Percentiles rank a stretch among this genome's conserved stretches.
Evolutionary conservation across 2,329 filamentous ascomycete species (phyloP).

Genomic region (Xylaria sp.): DNA sequence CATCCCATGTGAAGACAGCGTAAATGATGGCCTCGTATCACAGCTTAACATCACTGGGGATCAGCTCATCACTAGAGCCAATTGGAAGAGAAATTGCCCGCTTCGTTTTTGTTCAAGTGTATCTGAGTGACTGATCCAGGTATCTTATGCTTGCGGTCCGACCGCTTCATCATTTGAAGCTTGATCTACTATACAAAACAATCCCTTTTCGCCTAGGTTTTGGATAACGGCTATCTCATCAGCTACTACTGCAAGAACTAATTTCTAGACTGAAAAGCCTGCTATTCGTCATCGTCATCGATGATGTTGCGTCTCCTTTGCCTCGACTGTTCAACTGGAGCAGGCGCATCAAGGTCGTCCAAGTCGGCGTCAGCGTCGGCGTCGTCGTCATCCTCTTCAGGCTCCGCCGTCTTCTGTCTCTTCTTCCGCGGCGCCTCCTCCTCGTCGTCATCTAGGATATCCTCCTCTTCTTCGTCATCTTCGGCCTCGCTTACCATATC

Average conservation of each 20-base stretch:
- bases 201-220: background rate
- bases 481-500: slow-evolving; percentile 62
- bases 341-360: slow-evolving; percentile 53
- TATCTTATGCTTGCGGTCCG: background rate
- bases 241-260: background rate
- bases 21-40: no score
- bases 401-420: slow-evolving; percentile 56
- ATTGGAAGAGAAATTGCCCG: no score
- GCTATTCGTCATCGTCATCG: slow-evolving; percentile 55
- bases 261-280: slow-evolving; percentile 1
- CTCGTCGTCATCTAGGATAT: slow-evolving; percentile 56
- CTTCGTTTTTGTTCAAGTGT: no score
- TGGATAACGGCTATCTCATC: background rate
- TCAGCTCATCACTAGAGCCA: no score
- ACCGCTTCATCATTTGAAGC: background rate
- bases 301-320: slow-evolving; percentile 62
- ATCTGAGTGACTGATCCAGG: background rate
- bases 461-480: slow-evolving; percentile 67
- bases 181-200: slow-evolving; percentile 15
- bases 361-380: slow-evolving; percentile 62
- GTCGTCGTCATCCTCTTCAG: slow-evolving; percentile 59
- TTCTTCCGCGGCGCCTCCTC: slow-evolving; percentile 54
- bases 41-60: no score
- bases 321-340: slow-evolving; percentile 47
- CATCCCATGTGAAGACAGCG: no score